Evolutionary conservation across 345 rosid genomes (phyloP).

Genomic region (Eucalyptus coolabah): DNA sequence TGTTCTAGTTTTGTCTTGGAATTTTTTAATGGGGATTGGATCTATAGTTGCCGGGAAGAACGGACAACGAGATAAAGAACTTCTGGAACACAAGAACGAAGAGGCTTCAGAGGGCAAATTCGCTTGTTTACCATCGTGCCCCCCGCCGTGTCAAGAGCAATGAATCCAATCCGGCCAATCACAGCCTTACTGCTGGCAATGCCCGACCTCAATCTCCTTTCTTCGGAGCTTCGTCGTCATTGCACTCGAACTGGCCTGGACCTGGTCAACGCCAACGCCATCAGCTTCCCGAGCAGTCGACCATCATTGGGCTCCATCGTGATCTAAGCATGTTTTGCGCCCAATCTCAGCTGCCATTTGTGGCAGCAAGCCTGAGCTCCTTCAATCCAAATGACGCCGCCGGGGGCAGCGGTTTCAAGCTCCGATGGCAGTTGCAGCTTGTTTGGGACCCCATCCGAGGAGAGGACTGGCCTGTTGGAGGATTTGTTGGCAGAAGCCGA

Average conservation of each 20-base stretch:
- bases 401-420: not conserved
- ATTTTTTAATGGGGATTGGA: not conserved
- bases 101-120: constrained; percentile 58
- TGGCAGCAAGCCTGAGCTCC: not conserved
- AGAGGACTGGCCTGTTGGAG: constrained; percentile 44
- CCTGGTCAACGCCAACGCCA: not conserved
- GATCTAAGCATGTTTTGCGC: not conserved
- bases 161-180: not conserved
- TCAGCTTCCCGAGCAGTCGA: not conserved
- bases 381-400: not conserved
- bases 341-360: not conserved
- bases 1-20: not conserved
- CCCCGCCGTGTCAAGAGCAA: not conserved
- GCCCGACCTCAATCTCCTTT: not conserved
- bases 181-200: not conserved
- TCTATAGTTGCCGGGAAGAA: constrained; percentile 66
- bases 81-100: constrained; percentile 80
- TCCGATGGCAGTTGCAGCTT: not conserved
- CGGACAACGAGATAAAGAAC: constrained; percentile 86
- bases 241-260: not conserved
- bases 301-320: not conserved
- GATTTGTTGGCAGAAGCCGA: constrained; percentile 43
- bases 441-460: not conserved
- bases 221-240: not conserved
- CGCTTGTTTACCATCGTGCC: constrained; percentile 54